Conservation (phyloP, 2,329 filamentous ascomycete species). For the Trichocomaceae sp. region DNA sequence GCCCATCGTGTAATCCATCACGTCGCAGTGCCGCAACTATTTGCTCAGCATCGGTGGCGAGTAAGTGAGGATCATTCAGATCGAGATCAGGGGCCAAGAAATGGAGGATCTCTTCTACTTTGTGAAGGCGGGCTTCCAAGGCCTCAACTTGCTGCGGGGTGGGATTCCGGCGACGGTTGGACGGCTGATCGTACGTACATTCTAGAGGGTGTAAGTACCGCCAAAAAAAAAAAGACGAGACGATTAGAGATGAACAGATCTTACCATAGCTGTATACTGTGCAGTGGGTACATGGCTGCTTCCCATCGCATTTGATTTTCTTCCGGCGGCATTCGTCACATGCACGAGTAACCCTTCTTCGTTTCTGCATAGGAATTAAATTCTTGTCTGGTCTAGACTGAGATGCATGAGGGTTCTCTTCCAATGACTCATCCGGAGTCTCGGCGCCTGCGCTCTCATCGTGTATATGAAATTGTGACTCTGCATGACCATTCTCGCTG, state of each 20-base stretch:
- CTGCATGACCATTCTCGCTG: background rate
- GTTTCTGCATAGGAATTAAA: conserved; percentile 60
- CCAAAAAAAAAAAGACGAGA: too few relatives aligned
- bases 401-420: conserved; percentile 16
- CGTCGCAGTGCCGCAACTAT: conserved; percentile 43
- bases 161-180: conserved; percentile 82
- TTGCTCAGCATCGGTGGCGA: conserved; percentile 67
- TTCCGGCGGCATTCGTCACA: conserved; percentile 79
- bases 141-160: conserved; percentile 90
- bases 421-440: conserved; percentile 9
- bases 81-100: conserved; percentile 78
- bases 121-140: conserved; percentile 72
- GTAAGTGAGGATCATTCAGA: conserved; percentile 75
- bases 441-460: conserved; percentile 15
- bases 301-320: conserved; percentile 83
- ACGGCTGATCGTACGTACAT: conserved; percentile 92
- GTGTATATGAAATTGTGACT: background rate
- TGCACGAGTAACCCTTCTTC: conserved; percentile 69
- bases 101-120: conserved; percentile 71
- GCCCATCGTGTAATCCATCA: conserved; percentile 18
- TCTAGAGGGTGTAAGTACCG: conserved; percentile 46
- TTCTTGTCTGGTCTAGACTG: conserved; percentile 26
- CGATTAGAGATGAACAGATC: conserved; percentile 19
- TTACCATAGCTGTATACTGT: conserved; percentile 97
- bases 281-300: conserved; percentile 88